Evolutionary conservation across 2,329 filamentous ascomycete genomes (phyloP), one percentile per base, ranked within the genome.

Genomic region (Fusarium mexicanum): DNA sequence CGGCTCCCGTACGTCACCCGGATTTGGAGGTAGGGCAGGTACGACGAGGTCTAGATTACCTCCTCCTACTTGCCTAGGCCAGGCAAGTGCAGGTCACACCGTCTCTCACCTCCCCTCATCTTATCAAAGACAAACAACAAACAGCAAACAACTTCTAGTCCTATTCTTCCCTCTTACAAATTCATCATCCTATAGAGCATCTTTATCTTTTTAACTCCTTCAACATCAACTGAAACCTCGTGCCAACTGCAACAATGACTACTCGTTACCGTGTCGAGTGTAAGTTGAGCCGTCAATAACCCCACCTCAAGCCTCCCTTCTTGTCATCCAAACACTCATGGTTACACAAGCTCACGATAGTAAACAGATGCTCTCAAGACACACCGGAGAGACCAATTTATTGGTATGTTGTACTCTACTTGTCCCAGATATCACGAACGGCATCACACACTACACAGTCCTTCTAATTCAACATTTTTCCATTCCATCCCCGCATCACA

Each of bases 341-440:
- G 47, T 64, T 53, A 65, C 67, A 69, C 58, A 71, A 44, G 38
- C 78, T 79, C 48, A 81, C 50, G 26, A 67, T 67, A 64, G 31
- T n/a, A 61, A 62, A 35, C 73, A 91, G 89, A 91, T 85, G 87
- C 89, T 53, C 86, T 90, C 79, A 91, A 97, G 89, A 96, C 95
- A 60, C 95, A 98, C 85, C 90, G 95, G 63, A 88, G 95, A 81
- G 95, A 98, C 82, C 95, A 98, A 82, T 91, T 98, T 79, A 94
- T 95, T 83, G 88, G 93, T 92, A 85, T 67, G 82, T 29, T 48
- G 29, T 26, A 58, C 24, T 61, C 16, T 8, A 5, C 22, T 57
- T 48, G 10, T 24, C n/a, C 31, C 6, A 22, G 24, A n/a, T 35
- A 26, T 13, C 12, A 37, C 13, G 8, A 31, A 37, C 9, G 11